These are phyloP conservation scores for Leccinum subtestaceum DNA, from an alignment of 768 basidiomycete species.

Conservation along the genomic window DNA sequence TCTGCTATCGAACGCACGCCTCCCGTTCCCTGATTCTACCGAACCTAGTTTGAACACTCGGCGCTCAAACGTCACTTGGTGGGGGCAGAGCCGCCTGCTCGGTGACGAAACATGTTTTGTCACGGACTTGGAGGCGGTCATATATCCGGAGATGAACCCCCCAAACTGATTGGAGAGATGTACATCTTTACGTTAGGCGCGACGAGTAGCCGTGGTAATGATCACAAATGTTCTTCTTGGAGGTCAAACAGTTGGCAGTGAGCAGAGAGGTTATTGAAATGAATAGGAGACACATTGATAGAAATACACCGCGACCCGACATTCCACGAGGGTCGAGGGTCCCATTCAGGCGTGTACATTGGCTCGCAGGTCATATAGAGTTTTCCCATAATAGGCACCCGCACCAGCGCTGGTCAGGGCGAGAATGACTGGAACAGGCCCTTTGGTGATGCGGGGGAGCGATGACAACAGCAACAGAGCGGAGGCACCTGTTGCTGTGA, in stretches of 20 bases:
- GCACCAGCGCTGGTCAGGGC: constrained; percentile 59
- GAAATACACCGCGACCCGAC: constrained; percentile 12
- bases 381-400: constrained; percentile 68
- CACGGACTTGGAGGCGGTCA: constrained; percentile 5
- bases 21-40: constrained; percentile 14
- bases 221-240: constrained; percentile 2
- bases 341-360: constrained; percentile 13
- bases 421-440: constrained; percentile 66
- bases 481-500: constrained; percentile 57
- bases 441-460: constrained; percentile 66
- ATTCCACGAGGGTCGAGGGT: not conserved
- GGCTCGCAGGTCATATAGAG: constrained; percentile 39
- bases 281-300: constrained; percentile 1
- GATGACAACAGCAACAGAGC: constrained; percentile 73
- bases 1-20: constrained; percentile 50
- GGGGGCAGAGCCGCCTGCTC: not conserved
- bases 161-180: constrained; percentile 8
- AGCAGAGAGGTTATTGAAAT: not conserved
- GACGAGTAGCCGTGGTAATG: not conserved
- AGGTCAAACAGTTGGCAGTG: not conserved
- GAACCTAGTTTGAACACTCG: not conserved
- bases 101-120: not conserved
- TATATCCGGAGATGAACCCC: not conserved
- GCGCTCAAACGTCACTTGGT: not conserved
- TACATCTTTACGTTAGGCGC: constrained; percentile 14